Conservation (phyloP, 2,329 filamentous ascomycete genomes). For the Paracoccidioides lutzii region DNA sequence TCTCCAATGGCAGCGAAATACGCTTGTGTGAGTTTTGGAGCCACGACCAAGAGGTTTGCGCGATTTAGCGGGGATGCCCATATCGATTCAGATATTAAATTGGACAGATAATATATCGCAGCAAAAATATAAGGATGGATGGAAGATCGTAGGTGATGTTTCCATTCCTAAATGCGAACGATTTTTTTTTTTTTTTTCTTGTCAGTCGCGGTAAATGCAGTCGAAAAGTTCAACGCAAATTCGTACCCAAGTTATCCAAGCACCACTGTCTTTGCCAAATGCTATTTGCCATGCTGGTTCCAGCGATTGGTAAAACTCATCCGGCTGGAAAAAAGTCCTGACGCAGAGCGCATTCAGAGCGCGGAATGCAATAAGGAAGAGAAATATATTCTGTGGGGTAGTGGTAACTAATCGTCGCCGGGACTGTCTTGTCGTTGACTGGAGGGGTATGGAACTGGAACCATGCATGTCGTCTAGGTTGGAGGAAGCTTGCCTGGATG, state of each 20-base stretch:
- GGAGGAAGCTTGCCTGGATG: not conserved
- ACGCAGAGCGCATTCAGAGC: slow-evolving; percentile 66
- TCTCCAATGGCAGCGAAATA: slow-evolving; percentile 66
- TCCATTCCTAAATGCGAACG: slow-evolving; percentile 62
- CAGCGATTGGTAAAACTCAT: slow-evolving; percentile 92
- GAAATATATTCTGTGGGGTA: slow-evolving; percentile 17
- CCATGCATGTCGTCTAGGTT: not conserved
- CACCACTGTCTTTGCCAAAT: slow-evolving; percentile 63
- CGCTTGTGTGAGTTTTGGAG: slow-evolving; percentile 66
- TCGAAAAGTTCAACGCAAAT: not conserved
- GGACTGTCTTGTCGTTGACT: not conserved
- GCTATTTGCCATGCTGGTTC: slow-evolving; percentile 87
- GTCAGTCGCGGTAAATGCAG: no score
- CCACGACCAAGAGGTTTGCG: slow-evolving; percentile 54
- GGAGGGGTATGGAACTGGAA: not conserved
- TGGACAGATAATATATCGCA: slow-evolving; percentile 52
- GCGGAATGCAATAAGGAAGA: slow-evolving; percentile 51
- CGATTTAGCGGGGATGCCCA: slow-evolving; percentile 42
- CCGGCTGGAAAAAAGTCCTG: slow-evolving; percentile 90
- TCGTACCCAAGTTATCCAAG: slow-evolving; percentile 92
- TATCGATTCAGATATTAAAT: slow-evolving; percentile 44
- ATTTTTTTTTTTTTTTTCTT: no score
- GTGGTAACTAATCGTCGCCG: not conserved
- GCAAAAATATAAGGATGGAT: slow-evolving; percentile 85
- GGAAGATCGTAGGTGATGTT: slow-evolving; percentile 71